Evolutionary conservation across 176 grass and related monocot genomes (phyloP).

Genomic region (Zoysia pacifica): DNA sequence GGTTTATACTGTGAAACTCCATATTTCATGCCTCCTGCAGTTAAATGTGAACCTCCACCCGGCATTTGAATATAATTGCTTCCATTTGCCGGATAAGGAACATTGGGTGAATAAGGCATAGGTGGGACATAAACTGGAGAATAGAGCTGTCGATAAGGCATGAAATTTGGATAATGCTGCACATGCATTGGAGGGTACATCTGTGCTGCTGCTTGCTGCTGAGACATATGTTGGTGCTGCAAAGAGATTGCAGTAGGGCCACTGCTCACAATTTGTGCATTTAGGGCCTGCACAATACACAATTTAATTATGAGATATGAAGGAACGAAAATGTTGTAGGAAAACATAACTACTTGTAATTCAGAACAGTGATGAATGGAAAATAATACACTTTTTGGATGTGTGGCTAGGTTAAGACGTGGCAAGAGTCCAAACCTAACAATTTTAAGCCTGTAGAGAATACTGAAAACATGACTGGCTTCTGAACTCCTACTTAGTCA

Average conservation of each 20-base stretch:
- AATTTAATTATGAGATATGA: constrained; percentile 19
- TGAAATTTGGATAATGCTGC: constrained; percentile 76
- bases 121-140: constrained; percentile 73
- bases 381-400: neutral
- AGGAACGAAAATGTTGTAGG: neutral
- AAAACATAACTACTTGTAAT: neutral
- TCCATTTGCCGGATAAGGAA: constrained; percentile 64
- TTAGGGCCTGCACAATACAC: constrained; percentile 46
- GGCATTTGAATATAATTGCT: constrained; percentile 79
- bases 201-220: constrained; percentile 61
- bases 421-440: neutral
- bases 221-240: constrained; percentile 64
- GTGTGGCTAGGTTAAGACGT: neutral
- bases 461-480: neutral
- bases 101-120: constrained; percentile 66
- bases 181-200: constrained; percentile 74
- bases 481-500: neutral
- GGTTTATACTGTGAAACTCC: constrained; percentile 68
- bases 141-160: constrained; percentile 73
- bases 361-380: neutral
- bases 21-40: constrained; percentile 64
- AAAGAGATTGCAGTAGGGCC: constrained; percentile 38
- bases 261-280: constrained; percentile 46
- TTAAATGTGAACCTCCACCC: constrained; percentile 61
- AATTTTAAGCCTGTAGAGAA: neutral